These are phyloP conservation scores for Byssothecium circinans DNA, from an alignment of 2,329 filamentous ascomycete genomes.

Conservation along the genomic window DNA sequence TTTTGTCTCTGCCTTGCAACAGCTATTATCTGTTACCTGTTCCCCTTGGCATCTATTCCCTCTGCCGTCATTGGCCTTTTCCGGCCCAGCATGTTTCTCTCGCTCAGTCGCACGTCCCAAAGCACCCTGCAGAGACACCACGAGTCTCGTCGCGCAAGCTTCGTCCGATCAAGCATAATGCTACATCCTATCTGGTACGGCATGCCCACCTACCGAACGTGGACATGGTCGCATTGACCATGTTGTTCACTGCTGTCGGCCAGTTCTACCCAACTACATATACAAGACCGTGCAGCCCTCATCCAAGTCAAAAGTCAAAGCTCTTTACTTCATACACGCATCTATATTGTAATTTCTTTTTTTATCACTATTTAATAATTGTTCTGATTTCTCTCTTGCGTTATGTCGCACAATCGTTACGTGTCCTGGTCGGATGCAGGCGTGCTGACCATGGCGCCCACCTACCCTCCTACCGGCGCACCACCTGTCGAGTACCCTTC, in stretches of 20 bases:
- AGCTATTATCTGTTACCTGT: constrained; percentile 19
- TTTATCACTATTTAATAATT: constrained; percentile 9
- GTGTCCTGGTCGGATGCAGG: constrained; percentile 38
- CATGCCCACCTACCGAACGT: constrained; percentile 26
- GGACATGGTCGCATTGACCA: constrained; percentile 26
- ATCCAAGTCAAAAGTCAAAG: constrained; percentile 22
- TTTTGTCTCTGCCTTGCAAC: constrained; percentile 35
- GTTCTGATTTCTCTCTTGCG: constrained; percentile 13
- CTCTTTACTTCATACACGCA: constrained; percentile 27
- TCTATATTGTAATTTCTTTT: constrained; percentile 34
- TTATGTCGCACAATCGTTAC: constrained; percentile 39
- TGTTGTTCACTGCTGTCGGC: constrained; percentile 10
- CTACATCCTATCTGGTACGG: constrained; percentile 27
- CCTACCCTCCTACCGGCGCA: constrained; percentile 38
- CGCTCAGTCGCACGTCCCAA: constrained; percentile 17
- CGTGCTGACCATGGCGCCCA: constrained; percentile 41
- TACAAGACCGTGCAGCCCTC: constrained; percentile 31
- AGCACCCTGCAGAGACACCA: constrained; percentile 31
- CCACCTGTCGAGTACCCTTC: constrained; percentile 39
- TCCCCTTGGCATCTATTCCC: constrained; percentile 20
- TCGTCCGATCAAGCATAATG: constrained; percentile 27
- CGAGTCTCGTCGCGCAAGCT: constrained; percentile 33
- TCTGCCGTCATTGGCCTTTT: constrained; percentile 23
- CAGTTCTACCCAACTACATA: constrained; percentile 34
- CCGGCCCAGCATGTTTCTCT: constrained; percentile 13